Percentiles rank a stretch among this genome's conserved stretches.
Conservation (phyloP, 2,329 filamentous ascomycete genomes). For the Aspergillus luchuensis region DNA sequence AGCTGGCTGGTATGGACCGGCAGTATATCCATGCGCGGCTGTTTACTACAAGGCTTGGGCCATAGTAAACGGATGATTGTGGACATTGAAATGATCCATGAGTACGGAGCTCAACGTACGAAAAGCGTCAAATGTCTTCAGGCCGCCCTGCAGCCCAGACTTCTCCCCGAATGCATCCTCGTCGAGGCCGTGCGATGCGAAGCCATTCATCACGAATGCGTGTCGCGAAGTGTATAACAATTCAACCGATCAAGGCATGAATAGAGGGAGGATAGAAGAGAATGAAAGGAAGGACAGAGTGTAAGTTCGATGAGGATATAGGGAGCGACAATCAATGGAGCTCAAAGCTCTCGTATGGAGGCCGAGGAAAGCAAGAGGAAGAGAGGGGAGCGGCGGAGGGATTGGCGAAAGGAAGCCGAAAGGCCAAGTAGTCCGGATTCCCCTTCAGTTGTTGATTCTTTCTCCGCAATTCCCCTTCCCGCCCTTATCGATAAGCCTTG, state of each 20-base stretch:
- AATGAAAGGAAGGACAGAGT: constrained; percentile 1
- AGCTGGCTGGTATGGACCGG: not conserved
- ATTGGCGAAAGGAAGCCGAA: not conserved
- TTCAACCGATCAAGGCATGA: constrained; percentile 30
- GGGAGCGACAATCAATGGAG: constrained; percentile 8
- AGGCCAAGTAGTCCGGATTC: constrained; percentile 25
- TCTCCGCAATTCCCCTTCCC: not conserved
- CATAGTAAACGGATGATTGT: not conserved
- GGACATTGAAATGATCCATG: not conserved
- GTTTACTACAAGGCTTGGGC: not conserved
- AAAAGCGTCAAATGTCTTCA: constrained; percentile 95
- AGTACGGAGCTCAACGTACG: constrained; percentile 60
- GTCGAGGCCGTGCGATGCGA: constrained; percentile 68
- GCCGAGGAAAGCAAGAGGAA: not conserved
- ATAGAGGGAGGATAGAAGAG: constrained; percentile 11
- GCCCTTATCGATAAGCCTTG: constrained; percentile 4
- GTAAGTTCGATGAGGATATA: not conserved
- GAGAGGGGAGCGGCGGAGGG: not conserved
- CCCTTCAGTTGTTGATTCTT: not conserved
- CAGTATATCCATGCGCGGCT: not conserved
- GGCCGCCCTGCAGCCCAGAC: constrained; percentile 53
- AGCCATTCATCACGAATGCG: constrained; percentile 70
- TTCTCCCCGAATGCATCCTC: constrained; percentile 80
- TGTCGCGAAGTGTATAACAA: constrained; percentile 16
- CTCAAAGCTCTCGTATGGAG: not conserved